A percentile compares a stretch with the other conserved stretches of the same genome.
These are phyloP conservation scores for Diaporthe destruens DNA, from an alignment of 2,329 filamentous ascomycete species.

Conservation along the genomic window DNA sequence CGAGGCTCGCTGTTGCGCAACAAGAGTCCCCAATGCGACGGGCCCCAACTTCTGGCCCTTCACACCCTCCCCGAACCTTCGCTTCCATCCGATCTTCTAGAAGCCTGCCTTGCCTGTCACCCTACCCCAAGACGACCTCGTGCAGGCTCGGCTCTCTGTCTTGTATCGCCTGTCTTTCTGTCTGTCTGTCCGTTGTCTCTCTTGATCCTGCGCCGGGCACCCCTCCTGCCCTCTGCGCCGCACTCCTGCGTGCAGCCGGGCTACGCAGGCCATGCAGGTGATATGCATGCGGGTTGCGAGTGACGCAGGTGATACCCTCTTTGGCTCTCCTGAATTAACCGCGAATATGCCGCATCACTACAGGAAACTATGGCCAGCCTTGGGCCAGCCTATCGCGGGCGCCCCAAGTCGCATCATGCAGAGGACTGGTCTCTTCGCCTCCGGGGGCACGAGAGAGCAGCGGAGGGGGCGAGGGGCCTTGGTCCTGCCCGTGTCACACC, in stretches of 20 bases:
- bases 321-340: slow-evolving; percentile 19
- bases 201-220: not conserved
- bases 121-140: not conserved
- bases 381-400: slow-evolving; percentile 23
- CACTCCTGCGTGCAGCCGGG: slow-evolving; percentile 11
- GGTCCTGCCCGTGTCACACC: slow-evolving; percentile 17
- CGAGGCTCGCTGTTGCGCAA: slow-evolving; percentile 4
- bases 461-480: not conserved
- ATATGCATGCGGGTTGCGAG: slow-evolving; percentile 11
- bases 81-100: slow-evolving; percentile 31
- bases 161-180: too few species aligned
- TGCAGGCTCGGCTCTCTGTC: not conserved
- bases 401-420: slow-evolving; percentile 4
- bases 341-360: slow-evolving; percentile 25
- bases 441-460: not conserved
- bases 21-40: slow-evolving; percentile 16
- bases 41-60: slow-evolving; percentile 12
- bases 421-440: slow-evolving; percentile 4
- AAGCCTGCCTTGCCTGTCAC: slow-evolving; percentile 8
- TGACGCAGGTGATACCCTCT: slow-evolving; percentile 27
- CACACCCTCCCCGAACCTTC: not conserved
- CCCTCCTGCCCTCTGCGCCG: slow-evolving; percentile 5
- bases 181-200: not conserved
- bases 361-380: not conserved
- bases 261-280: slow-evolving; percentile 27